Evolutionary conservation across 345 rosid genomes (phyloP), one percentile per base, ranked within the genome.

Genomic region (Dipteronia sinensis): DNA sequence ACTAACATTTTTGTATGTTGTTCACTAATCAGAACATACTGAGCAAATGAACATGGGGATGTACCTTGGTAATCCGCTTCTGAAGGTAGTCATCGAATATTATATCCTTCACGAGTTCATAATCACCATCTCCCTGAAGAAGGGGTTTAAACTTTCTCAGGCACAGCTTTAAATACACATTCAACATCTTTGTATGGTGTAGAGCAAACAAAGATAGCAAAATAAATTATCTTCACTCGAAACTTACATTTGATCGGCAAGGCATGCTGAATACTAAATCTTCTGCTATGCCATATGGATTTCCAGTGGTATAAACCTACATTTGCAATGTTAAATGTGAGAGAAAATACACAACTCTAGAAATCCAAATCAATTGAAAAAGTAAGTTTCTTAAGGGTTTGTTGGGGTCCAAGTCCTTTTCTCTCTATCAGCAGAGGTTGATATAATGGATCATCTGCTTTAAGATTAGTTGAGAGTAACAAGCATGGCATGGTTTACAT

Each of bases 211-310:
- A 56, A 25, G 20, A 71, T 4, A 38, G 5, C 13, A 58, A 0
- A 16, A 15, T 40, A 58, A 65, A 10, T 34, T 53, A 40, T 13
- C 15, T 2, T 67, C n/a, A 46, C 49, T 46, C 49, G 2, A 27
- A 69, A 67, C 87, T 81, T 83, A 92, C 99, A 67, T 89, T 89
- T 77, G 99, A 96, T 79, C 97, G 82, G 91, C 99, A 96, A n/a
- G 98, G 99, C 97, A 94, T 89, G 86, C 99, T 96, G 87, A 94
- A 96, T 71, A 96, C 97, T 13, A 92, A 88, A 72, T 79, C 99
- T 75, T 96, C 97, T 0, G 86, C 91, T 78, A 96, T 91, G 68
- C 97, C 99, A 42, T 90, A 96, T 17, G 94, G 97, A 85, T 96
- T 96, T 75, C 98, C 97, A 70, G 82, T 85, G 2, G 97, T 94